phyloP scores from a whole-genome alignment of 1,284 basidiomycete genomes.

The Rhodotorula sp. region DNA sequence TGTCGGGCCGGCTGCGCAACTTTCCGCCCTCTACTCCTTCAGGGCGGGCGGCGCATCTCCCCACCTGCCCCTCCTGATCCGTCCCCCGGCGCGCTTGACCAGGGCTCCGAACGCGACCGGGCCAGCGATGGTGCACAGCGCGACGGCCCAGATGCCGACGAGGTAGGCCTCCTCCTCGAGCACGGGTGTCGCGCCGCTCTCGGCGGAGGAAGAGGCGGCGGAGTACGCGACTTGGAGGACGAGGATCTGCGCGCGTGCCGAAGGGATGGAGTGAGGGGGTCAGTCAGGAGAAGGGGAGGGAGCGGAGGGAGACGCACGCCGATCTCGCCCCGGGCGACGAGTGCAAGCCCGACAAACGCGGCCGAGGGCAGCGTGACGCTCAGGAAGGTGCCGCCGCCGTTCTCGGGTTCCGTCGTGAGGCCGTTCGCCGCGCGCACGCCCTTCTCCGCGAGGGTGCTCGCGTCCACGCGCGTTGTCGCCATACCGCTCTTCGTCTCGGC shows the following conservation, averaged over 20 bases:
- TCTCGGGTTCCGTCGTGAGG: not conserved
- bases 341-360: constrained; percentile 55
- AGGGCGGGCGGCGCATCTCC: constrained; percentile 50
- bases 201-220: constrained; percentile 14
- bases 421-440: not conserved
- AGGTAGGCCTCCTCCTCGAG: constrained; percentile 56
- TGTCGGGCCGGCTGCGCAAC: too few relatives aligned
- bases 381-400: not conserved
- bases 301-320: constrained; percentile 50
- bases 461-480: not conserved
- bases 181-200: constrained; percentile 31
- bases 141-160: constrained; percentile 58
- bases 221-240: constrained; percentile 42
- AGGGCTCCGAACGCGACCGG: constrained; percentile 55
- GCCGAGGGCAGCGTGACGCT: constrained; percentile 28
- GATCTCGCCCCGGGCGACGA: constrained; percentile 61
- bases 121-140: constrained; percentile 59
- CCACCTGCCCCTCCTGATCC: constrained; percentile 49
- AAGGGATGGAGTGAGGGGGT: constrained; percentile 57
- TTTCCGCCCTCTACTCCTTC: constrained; percentile 35
- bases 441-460: constrained; percentile 3
- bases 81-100: constrained; percentile 50
- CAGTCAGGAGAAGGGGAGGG: constrained; percentile 50
- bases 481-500: not conserved
- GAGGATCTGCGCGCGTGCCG: constrained; percentile 23